Percentiles rank a stretch among this genome's conserved stretches.
Conservation (phyloP, 2,329 filamentous ascomycete species). For the Fusarium nodosum region DNA sequence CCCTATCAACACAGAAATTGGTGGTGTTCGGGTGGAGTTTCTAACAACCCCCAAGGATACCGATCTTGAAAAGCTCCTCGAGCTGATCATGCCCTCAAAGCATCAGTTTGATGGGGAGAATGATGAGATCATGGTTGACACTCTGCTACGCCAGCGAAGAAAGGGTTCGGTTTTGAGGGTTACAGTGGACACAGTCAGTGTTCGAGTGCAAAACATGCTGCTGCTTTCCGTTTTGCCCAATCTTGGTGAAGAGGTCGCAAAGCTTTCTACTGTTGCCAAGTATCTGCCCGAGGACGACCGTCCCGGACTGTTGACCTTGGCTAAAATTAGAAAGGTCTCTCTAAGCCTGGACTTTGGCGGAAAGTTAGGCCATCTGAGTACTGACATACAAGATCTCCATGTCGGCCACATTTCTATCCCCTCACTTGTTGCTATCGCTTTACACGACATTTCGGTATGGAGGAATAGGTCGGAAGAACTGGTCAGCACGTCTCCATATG, state of each 20-base stretch:
- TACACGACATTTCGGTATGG: conserved; percentile 72
- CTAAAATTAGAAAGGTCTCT: conserved; percentile 73
- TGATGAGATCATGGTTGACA: conserved; percentile 96
- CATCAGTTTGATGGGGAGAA: conserved; percentile 87
- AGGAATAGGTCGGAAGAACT: conserved; percentile 80
- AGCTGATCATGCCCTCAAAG: conserved; percentile 90
- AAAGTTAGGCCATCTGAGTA: conserved; percentile 74
- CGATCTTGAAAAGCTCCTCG: conserved; percentile 85
- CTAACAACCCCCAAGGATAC: conserved; percentile 78
- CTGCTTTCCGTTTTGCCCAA: conserved; percentile 76
- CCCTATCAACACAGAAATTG: conserved; percentile 73
- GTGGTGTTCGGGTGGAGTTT: conserved; percentile 79
- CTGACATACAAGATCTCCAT: conserved; percentile 74
- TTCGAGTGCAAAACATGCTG: conserved; percentile 72
- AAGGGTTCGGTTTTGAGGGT: conserved; percentile 87
- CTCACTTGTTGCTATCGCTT: conserved; percentile 81
- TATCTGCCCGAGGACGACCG: conserved; percentile 96
- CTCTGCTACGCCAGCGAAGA: conserved; percentile 84
- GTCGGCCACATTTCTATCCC: conserved; percentile 87
- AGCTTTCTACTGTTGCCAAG: conserved; percentile 88
- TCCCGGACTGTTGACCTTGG: conserved; percentile 85
- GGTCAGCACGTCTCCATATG: conserved; percentile 66
- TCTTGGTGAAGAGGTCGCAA: conserved; percentile 83
- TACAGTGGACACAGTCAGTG: conserved; percentile 73
- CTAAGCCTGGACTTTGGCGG: conserved; percentile 74